Base-by-base conservation (phyloP, 768 basidiomycete species). In the Clavulina sp. region DNA sequence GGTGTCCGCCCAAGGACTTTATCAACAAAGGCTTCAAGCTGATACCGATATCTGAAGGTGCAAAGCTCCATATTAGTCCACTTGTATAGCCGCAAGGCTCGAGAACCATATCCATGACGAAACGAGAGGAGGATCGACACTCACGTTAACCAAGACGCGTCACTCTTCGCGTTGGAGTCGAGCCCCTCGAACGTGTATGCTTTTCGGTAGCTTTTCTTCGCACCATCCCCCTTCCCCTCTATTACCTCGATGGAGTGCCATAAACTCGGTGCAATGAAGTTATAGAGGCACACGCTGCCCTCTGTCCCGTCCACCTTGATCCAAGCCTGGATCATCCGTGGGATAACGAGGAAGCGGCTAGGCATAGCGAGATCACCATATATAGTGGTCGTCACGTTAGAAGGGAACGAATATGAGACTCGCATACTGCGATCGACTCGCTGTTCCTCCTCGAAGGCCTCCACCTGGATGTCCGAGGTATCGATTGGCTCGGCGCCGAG, bases 11-110 rank as follows among this genome's bases (percentile, higher is more conserved):
- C 77, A 52, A 66, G 67, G 43, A 81, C 54, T 59, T 68, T 70
- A 58, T 82, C 74, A 5, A 81, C 73, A 52, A 80, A 80, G 4
- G 73, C 75, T 62, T 81, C 77, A 34, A 80, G 63, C 61, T 80
- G 78, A 54, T 73, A 76, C 21, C 73, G 68, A 60, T 75, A 76
- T 48, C 66, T 66, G 47, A 41, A n/a, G 32, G 48, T 33, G 19
- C 13, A 13, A 19, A 30, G 38, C 9, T 49, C 36, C n/a, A 7
- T 46, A 28, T 9, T 24, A 46, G 9, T 46, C 9, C n/a, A n/a
- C n/a, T n/a, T n/a, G n/a, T n/a, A n/a, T n/a, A n/a, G n/a, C n/a
- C n/a, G n/a, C n/a, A n/a, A n/a, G n/a, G n/a, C n/a, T n/a, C n/a
- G n/a, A n/a, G n/a, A n/a, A n/a, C n/a, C n/a, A n/a, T n/a, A n/a